A percentile compares a stretch with the other conserved stretches of the same genome.
These are phyloP conservation scores for Pichia ethanolica DNA, from an alignment of 805 yeast species.

Conservation along the genomic window DNA sequence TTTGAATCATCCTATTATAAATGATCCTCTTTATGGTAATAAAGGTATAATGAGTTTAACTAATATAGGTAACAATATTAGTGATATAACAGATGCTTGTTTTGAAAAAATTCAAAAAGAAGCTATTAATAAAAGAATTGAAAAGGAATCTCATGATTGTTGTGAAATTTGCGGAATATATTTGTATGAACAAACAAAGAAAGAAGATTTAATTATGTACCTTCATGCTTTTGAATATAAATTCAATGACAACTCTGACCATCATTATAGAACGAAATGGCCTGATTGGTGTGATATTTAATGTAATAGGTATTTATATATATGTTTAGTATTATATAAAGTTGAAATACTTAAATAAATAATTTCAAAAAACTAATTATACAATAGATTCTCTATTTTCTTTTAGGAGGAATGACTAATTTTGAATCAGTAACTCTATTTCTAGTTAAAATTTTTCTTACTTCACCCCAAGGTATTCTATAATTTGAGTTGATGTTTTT, in stretches of 20 bases:
- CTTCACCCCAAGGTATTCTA: slow-evolving; percentile 16
- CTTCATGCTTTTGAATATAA: slow-evolving; percentile 41
- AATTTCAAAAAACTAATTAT: no score
- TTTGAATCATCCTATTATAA: slow-evolving; percentile 32
- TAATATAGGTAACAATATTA: not conserved
- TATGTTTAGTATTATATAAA: no score
- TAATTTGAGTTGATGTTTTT: no score
- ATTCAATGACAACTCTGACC: slow-evolving; percentile 13
- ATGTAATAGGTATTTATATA: not conserved
- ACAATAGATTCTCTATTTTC: no score
- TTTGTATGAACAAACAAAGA: slow-evolving; percentile 27
- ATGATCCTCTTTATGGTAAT: slow-evolving; percentile 28
- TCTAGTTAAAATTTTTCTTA: slow-evolving; percentile 7
- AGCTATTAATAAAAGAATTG: slow-evolving; percentile 4
- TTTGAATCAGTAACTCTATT: not conserved
- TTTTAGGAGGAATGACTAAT: not conserved
- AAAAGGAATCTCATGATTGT: slow-evolving; percentile 6
- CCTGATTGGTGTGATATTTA: slow-evolving; percentile 44
- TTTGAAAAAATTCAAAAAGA: slow-evolving; percentile 2
- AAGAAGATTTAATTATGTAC: slow-evolving; percentile 32
- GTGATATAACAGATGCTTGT: not conserved
- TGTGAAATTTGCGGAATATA: slow-evolving; percentile 32
- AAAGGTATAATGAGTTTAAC: slow-evolving; percentile 4
- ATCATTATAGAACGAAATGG: slow-evolving; percentile 31
- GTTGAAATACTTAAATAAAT: no score